These are phyloP conservation scores for Westerdykella ornata DNA, from an alignment of 2,329 filamentous ascomycete species.

Conservation along the genomic window DNA sequence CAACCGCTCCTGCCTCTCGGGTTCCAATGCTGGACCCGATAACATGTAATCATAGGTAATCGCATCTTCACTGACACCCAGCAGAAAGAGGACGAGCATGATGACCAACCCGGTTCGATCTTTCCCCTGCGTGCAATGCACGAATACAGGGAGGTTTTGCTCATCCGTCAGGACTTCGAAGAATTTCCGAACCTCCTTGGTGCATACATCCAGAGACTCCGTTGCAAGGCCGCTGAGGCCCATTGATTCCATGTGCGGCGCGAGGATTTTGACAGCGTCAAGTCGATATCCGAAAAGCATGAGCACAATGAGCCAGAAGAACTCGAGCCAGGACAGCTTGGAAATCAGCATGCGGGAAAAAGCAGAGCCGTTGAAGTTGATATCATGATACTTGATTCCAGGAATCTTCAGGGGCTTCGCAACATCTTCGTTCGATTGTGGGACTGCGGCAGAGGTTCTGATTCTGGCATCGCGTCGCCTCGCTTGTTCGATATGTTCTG, in stretches of 20 bases:
- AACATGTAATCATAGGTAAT: constrained; percentile 67
- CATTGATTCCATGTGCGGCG: constrained; percentile 60
- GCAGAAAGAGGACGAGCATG: constrained; percentile 59
- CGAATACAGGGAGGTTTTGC: constrained; percentile 55
- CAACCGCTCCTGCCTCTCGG: constrained; percentile 58
- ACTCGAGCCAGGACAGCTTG: constrained; percentile 61
- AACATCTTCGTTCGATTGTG: constrained; percentile 46
- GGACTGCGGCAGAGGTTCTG: constrained; percentile 40
- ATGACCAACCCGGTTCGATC: constrained; percentile 72
- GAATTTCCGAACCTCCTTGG: constrained; percentile 52
- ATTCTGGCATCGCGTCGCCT: constrained; percentile 52
- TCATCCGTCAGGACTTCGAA: constrained; percentile 47
- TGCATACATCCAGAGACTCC: constrained; percentile 63
- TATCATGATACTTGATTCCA: constrained; percentile 56
- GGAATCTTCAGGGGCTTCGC: constrained; percentile 56
- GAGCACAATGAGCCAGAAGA: constrained; percentile 56
- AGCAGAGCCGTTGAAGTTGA: constrained; percentile 66
- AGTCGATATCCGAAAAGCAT: constrained; percentile 61
- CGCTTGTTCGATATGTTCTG: constrained; percentile 64
- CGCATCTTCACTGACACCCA: constrained; percentile 51
- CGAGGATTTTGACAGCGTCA: constrained; percentile 63
- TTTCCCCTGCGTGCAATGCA: constrained; percentile 88
- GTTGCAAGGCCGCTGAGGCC: constrained; percentile 65
- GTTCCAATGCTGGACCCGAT: constrained; percentile 54
- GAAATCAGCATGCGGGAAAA: constrained; percentile 64